Percentiles rank a stretch among this genome's conserved stretches.
These are phyloP conservation scores for Didymella pinodella DNA, from an alignment of 2,329 filamentous ascomycete genomes.

Conservation along the genomic window DNA sequence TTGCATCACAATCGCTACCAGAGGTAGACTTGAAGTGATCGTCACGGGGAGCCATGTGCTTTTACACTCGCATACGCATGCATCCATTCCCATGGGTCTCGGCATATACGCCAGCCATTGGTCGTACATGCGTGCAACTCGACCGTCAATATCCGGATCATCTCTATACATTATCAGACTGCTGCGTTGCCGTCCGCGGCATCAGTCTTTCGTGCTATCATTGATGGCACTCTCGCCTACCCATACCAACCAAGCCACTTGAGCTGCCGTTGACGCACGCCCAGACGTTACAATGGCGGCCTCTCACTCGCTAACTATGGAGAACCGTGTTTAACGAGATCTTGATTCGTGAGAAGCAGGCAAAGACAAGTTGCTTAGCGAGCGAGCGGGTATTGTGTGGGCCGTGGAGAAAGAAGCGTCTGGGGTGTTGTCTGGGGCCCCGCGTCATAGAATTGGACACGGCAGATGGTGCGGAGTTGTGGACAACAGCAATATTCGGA, in stretches of 20 bases:
- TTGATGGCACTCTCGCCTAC: conserved; percentile 2
- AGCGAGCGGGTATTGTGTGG: conserved; percentile 12
- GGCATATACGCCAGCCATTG: not conserved
- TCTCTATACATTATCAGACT: not conserved
- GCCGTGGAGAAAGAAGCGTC: conserved; percentile 4
- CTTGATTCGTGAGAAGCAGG: conserved; percentile 17
- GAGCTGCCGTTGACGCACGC: conserved; percentile 18
- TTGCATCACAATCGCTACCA: not conserved
- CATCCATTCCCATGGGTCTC: conserved; percentile 6
- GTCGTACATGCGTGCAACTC: not conserved
- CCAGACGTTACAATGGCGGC: conserved; percentile 11
- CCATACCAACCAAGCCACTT: conserved; percentile 11
- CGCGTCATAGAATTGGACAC: conserved; percentile 10
- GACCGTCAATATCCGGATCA: conserved; percentile 1
- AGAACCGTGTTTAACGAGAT: not conserved
- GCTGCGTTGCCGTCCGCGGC: not conserved
- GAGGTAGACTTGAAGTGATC: not conserved
- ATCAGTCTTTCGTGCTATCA: not conserved
- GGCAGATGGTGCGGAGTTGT: conserved; percentile 8
- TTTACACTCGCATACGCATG: not conserved
- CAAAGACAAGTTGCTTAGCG: conserved; percentile 18
- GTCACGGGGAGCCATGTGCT: conserved; percentile 5
- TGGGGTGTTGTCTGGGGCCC: conserved; percentile 19
- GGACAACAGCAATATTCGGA: not conserved
- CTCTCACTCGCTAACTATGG: conserved; percentile 4